phyloP scores from a whole-genome alignment of 306 rosid species.

The Fragaria iinumae region DNA sequence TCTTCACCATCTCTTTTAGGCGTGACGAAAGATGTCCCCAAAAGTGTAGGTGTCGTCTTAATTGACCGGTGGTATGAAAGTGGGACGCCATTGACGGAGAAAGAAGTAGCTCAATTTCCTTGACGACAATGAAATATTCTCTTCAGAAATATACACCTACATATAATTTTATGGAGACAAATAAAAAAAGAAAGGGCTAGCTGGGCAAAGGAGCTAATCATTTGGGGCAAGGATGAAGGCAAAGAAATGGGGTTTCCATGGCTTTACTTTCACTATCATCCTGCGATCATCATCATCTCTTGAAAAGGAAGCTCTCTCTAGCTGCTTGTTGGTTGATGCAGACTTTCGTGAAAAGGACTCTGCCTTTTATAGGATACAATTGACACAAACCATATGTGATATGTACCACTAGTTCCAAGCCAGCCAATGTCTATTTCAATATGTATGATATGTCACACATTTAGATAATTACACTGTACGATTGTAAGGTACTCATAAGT shows the following conservation, averaged over 20 bases:
- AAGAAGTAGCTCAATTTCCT: background rate
- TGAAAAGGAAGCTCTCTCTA: conserved; percentile 56
- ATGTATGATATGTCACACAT: background rate
- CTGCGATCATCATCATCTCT: conserved; percentile 58
- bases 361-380: conserved; percentile 21
- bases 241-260: conserved; percentile 46
- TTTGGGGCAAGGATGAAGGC: conserved; percentile 59
- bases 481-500: background rate
- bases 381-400: background rate
- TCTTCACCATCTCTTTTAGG: background rate
- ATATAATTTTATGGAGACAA: conserved; percentile 16
- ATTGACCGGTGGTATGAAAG: conserved; percentile 3
- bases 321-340: conserved; percentile 50
- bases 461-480: background rate
- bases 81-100: conserved; percentile 17
- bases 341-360: conserved; percentile 45
- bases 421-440: background rate
- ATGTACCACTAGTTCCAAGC: conserved; percentile 27
- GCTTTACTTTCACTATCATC: conserved; percentile 67
- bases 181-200: conserved; percentile 21
- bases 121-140: conserved; percentile 31
- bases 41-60: conserved; percentile 14
- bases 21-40: background rate
- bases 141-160: background rate
- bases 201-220: conserved; percentile 48